Conservation (phyloP, 495 filamentous ascomycete species). For the Pseudevernia furfuracea region DNA sequence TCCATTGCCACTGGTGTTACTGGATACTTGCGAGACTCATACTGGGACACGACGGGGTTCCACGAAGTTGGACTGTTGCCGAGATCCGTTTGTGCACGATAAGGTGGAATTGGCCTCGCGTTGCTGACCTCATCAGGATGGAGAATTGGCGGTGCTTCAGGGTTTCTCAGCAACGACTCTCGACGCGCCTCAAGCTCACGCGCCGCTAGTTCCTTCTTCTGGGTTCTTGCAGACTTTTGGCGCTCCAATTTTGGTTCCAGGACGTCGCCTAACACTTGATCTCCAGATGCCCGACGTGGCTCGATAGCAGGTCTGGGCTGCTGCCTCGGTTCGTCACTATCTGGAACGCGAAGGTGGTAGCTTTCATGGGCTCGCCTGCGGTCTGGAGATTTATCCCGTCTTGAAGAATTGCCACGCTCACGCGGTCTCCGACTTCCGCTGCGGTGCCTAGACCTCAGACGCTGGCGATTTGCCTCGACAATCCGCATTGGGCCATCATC, state of each 20-base stretch:
- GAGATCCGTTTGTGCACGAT: constrained; percentile 33
- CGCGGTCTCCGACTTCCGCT: constrained; percentile 53
- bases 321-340: constrained; percentile 33
- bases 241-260: constrained; percentile 13
- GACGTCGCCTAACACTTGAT: constrained; percentile 21
- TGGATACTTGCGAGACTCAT: constrained; percentile 19
- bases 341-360: constrained; percentile 32
- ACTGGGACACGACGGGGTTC: constrained; percentile 19
- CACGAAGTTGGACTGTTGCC: constrained; percentile 30
- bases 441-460: constrained; percentile 51
- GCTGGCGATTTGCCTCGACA: constrained; percentile 54
- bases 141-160: constrained; percentile 69
- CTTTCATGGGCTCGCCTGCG: constrained; percentile 33
- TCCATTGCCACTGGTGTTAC: constrained; percentile 15
- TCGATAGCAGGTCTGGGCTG: constrained; percentile 23
- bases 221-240: constrained; percentile 37
- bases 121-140: constrained; percentile 58
- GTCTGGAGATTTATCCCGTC: constrained; percentile 43
- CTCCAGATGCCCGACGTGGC: constrained; percentile 18
- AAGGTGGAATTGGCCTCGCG: constrained; percentile 25
- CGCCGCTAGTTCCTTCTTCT: constrained; percentile 70
- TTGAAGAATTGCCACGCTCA: constrained; percentile 40
- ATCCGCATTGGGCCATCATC: constrained; percentile 56
- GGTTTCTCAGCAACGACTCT: constrained; percentile 69
- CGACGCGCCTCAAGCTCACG: constrained; percentile 82